Evolutionary conservation across 352 stramenopile species (phyloP), one percentile per base, ranked within the genome.

Genomic region (Phytophthora ramorum): DNA sequence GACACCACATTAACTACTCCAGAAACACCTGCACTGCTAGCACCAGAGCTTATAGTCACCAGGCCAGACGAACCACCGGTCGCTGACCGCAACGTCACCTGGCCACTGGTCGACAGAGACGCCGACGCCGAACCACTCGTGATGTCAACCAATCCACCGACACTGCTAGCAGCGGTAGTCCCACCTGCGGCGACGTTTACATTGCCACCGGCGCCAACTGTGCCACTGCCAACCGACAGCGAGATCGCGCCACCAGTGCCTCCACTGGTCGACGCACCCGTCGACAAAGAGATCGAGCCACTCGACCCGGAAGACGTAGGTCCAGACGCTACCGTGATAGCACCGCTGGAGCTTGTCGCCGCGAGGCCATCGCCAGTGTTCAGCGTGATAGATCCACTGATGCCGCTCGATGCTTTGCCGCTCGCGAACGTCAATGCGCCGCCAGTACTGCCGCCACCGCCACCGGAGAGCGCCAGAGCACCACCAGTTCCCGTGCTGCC

Each of bases 221-320:
- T 65, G 1, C 80, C 81, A 8, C 32, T 28, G 4, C 87, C 87
- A 53, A 92, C 81, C 7, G 45, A 57, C 19, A 92, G 8, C 4
- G 38, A 60, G 17, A 95, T 63, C 55, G 72, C 57, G 10, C 86
- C 86, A 41, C 77, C 78, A 37, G 37, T 75, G 7, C 83, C 83
- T 41, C 60, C 51, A 4, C 6, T 17, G 12, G 56, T 71, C 8
- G 83, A 78, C 16, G 44, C 37, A 7, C 89, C 90, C 16, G 85
- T 92, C 1, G 52, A 67, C 28, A 78, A 12, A 30, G 47, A 9
- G 35, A 78, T 45, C 20, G 26, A 51, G 12, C 71, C 71, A 38
- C 71, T 75, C 5, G 71, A 68, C 35, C 65, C 65, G 22, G 26
- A 38, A 20, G 47, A 45, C 16, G 65, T 50, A 12, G 34, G 20